These are phyloP conservation scores for Monascus ruber DNA, from an alignment of 2,329 filamentous ascomycete species.

Conservation along the genomic window DNA sequence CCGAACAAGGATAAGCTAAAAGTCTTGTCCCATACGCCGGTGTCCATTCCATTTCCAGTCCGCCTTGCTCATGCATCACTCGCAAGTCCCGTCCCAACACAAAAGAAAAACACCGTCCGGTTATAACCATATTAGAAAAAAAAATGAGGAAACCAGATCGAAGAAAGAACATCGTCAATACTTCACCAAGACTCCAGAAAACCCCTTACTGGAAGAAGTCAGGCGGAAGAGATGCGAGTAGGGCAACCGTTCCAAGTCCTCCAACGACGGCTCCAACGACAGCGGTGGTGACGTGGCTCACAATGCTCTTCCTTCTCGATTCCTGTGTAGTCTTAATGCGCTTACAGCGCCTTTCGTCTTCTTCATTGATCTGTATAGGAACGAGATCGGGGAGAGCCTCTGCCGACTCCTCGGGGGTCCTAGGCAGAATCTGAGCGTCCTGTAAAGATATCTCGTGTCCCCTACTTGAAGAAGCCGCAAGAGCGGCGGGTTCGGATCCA, in stretches of 20 bases:
- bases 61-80: too few relatives aligned
- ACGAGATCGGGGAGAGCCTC: neutral
- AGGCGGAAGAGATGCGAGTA: slow-evolving; percentile 30
- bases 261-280: slow-evolving; percentile 30
- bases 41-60: too few relatives aligned
- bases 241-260: slow-evolving; percentile 29
- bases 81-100: too few relatives aligned
- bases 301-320: slow-evolving; percentile 10
- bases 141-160: too few relatives aligned
- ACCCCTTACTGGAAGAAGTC: slow-evolving; percentile 28
- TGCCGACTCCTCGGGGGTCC: neutral
- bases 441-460: too few relatives aligned
- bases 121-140: too few relatives aligned
- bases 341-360: slow-evolving; percentile 15
- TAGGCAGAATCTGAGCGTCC: too few relatives aligned
- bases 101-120: too few relatives aligned
- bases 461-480: too few relatives aligned
- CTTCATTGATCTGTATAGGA: neutral
- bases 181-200: neutral
- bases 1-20: too few relatives aligned
- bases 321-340: slow-evolving; percentile 13
- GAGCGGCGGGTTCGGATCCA: neutral
- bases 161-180: neutral
- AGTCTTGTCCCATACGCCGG: too few relatives aligned
- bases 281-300: slow-evolving; percentile 29